Evolutionary conservation across 2,329 filamentous ascomycete species (phyloP), one percentile per base, ranked within the genome.

Genomic region (Lachnum nothofagi): DNA sequence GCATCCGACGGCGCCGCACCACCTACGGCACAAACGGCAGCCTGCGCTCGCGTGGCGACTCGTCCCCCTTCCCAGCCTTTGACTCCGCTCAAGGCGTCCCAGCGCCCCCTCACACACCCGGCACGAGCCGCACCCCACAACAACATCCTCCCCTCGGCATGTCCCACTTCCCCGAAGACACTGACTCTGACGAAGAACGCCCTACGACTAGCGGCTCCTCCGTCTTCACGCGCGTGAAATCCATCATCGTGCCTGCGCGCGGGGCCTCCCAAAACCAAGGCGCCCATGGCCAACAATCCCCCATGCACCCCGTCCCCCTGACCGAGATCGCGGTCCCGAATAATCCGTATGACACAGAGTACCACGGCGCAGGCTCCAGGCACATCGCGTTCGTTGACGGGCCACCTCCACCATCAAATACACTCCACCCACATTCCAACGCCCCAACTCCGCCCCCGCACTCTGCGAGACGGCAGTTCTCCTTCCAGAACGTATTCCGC

Each of bases 101-200:
- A 67, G 46, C 62, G 66, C 19, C 34, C 48, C 20, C 52, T 48
- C 29, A 52, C 48, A 43, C 52, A 49, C 44, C 51, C 5, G 37
- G 19, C 23, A 22, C 20, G 5, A 6, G 12, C 48, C 8, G 43
- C 49, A 16, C 46, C 38, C n/a, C 54, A 46, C 56, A 37, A 46
- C 70, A 17, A 0, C 87, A 93, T 63, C 88, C 86, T 1, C 90
- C 90, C 0, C 71, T 95, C 7, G 91, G 91, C 41, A 94, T 95
- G 88, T 87, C 89, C 0, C 82, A 80, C 29, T 88, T 95, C 63
- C 89, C 90, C 0, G 76, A 78, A 16, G 78, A 83, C 8, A 78
- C 84, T 17, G 80, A 83, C 46, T 71, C 80, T 9, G 72, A 76
- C 34, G 70, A 76, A 51, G 69, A 79, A 25, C 69, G 72, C 40